Percentiles rank a stretch among this genome's conserved stretches.
Conservation (phyloP, 352 stramenopile species). For the Phytophthora multivora region DNA sequence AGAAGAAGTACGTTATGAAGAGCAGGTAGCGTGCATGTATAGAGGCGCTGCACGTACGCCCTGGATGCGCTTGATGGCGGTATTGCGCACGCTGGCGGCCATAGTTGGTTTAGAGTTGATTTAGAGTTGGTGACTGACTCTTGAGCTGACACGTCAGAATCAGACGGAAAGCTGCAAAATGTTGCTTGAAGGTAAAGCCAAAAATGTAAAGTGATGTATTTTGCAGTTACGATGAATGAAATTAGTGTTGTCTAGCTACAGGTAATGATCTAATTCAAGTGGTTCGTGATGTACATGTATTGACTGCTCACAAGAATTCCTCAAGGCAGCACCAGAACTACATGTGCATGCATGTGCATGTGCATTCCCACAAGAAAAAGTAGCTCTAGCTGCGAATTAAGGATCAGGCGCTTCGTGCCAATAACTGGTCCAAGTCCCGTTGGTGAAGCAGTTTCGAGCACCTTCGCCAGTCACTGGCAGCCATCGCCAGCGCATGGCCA, state of each 20-base stretch:
- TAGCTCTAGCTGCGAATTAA: no score
- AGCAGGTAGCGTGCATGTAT: neutral
- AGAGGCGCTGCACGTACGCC: slow-evolving; percentile 43
- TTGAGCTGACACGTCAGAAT: slow-evolving; percentile 22
- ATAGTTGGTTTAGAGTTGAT: neutral
- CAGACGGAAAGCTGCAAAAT: slow-evolving; percentile 1
- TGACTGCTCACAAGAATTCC: neutral
- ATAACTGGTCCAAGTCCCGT: slow-evolving; percentile 7
- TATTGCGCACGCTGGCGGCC: slow-evolving; percentile 70
- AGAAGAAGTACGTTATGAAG: neutral
- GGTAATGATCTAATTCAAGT: slow-evolving; percentile 2
- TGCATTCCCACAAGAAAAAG: no score
- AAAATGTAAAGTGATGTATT: neutral
- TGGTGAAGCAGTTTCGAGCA: slow-evolving; percentile 16
- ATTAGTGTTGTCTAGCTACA: neutral
- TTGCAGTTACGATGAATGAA: neutral
- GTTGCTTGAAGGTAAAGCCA: slow-evolving; percentile 4
- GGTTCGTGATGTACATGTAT: slow-evolving; percentile 1
- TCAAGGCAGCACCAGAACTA: no score
- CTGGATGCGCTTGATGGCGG: slow-evolving; percentile 87
- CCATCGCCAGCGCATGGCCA: slow-evolving; percentile 1
- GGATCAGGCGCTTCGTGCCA: neutral
- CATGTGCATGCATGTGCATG: no score
- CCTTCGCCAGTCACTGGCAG: neutral
- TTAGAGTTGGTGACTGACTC: slow-evolving; percentile 10